A percentile compares a stretch with the other conserved stretches of the same genome.
These are phyloP conservation scores for Rhododendron vialii DNA, from an alignment of 148 eudicot species.

Conservation along the genomic window DNA sequence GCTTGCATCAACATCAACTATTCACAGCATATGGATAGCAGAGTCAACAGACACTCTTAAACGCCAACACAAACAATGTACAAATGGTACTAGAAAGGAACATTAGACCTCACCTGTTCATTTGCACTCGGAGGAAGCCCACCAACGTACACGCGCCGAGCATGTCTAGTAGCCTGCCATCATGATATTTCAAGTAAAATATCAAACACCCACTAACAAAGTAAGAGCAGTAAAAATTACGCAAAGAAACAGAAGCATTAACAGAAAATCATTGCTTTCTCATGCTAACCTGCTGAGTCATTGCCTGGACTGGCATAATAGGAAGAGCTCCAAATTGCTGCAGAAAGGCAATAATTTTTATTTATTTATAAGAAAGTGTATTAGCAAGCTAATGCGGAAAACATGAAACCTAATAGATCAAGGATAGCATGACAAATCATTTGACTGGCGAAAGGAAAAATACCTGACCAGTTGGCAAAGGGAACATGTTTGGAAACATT, in stretches of 20 bases:
- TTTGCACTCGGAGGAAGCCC: slow-evolving; percentile 92
- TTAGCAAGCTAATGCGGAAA: background rate
- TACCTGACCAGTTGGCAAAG: slow-evolving; percentile 65
- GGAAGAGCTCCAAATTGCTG: slow-evolving; percentile 77
- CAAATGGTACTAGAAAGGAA: background rate
- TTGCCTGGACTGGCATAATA: slow-evolving; percentile 89
- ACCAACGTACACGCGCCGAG: slow-evolving; percentile 97
- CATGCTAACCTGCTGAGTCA: slow-evolving; percentile 95
- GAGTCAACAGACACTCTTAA: background rate
- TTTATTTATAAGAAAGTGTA: background rate
- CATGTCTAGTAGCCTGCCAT: slow-evolving; percentile 95
- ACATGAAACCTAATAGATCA: background rate
- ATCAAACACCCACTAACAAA: background rate
- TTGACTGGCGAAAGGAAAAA: background rate
- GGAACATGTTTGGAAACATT: slow-evolving; percentile 70
- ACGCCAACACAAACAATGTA: background rate
- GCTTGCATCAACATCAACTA: background rate
- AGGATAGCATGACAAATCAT: background rate
- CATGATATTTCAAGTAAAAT: background rate
- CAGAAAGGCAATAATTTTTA: background rate
- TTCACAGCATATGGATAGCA: background rate
- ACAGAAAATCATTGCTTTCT: background rate
- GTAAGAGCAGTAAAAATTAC: background rate
- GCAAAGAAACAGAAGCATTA: background rate
- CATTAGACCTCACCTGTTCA: slow-evolving; percentile 66